Percentiles rank a stretch among this genome's conserved stretches.
These are phyloP conservation scores for Diversispora epigaea DNA, from an alignment of 192 early-diverging fungal genomes.

Conservation along the genomic window DNA sequence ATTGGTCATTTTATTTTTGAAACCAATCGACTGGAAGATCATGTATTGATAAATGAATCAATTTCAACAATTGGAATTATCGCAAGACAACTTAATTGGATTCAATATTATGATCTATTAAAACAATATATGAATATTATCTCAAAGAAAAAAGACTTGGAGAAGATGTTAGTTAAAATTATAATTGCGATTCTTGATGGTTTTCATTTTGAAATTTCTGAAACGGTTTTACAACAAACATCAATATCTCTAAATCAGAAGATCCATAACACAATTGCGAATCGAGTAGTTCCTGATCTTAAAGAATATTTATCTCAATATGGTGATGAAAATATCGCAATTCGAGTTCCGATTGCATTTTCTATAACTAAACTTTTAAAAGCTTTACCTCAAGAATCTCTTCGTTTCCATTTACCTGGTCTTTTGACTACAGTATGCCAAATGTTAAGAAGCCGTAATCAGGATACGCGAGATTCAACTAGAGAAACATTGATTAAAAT, in stretches of 20 bases:
- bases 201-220: constrained; percentile 88
- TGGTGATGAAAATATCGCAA: constrained; percentile 70
- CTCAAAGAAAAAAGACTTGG: constrained; percentile 63
- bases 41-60: constrained; percentile 81
- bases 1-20: constrained; percentile 88
- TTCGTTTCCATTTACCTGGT: constrained; percentile 80
- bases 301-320: constrained; percentile 70
- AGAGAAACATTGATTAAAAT: constrained; percentile 89
- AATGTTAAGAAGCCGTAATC: constrained; percentile 78
- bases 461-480: constrained; percentile 80
- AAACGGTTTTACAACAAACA: constrained; percentile 45
- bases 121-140: constrained; percentile 71
- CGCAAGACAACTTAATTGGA: constrained; percentile 75
- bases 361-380: constrained; percentile 83
- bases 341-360: constrained; percentile 85
- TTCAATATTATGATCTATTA: constrained; percentile 75
- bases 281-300: constrained; percentile 80
- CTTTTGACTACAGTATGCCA: constrained; percentile 86
- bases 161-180: constrained; percentile 81
- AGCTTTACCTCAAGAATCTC: constrained; percentile 71
- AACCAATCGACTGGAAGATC: constrained; percentile 60
- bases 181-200: constrained; percentile 79
- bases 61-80: constrained; percentile 74
- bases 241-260: constrained; percentile 43
- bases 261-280: constrained; percentile 76